Conservation (phyloP, 1,284 basidiomycete genomes). For the Sporisorium scitamineum region DNA sequence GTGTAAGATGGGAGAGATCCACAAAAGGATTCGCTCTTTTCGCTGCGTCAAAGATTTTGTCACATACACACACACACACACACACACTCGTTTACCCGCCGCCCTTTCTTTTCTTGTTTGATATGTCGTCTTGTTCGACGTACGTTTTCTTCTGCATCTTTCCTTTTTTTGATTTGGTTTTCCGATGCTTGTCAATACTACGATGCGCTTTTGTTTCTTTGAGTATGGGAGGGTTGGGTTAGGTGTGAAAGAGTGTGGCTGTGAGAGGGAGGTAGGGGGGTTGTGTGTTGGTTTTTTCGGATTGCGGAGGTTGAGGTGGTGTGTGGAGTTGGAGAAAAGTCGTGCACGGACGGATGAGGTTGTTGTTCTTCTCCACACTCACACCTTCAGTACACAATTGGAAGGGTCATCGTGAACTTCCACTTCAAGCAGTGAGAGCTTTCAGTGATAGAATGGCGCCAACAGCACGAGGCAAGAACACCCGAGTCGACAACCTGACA, state of each 20-base stretch:
- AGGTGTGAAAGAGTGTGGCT: neutral
- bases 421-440: too few relatives aligned
- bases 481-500: neutral
- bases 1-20: too few relatives aligned
- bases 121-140: neutral
- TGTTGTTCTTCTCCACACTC: neutral
- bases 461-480: neutral
- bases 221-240: too few relatives aligned
- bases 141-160: neutral
- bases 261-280: too few relatives aligned
- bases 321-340: neutral
- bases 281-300: too few relatives aligned
- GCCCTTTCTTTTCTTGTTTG: neutral
- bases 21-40: too few relatives aligned
- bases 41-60: too few relatives aligned
- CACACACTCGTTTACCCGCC: constrained; percentile 20
- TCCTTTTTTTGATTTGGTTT: neutral
- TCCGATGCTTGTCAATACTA: constrained; percentile 5
- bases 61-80: too few relatives aligned
- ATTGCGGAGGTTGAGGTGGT: neutral
- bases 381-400: too few relatives aligned
- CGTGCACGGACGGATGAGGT: neutral
- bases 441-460: too few relatives aligned
- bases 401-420: too few relatives aligned
- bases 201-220: neutral